These are phyloP conservation scores for Gypsophila paniculata DNA, from an alignment of 179 eudicot genomes.

Conservation along the genomic window DNA sequence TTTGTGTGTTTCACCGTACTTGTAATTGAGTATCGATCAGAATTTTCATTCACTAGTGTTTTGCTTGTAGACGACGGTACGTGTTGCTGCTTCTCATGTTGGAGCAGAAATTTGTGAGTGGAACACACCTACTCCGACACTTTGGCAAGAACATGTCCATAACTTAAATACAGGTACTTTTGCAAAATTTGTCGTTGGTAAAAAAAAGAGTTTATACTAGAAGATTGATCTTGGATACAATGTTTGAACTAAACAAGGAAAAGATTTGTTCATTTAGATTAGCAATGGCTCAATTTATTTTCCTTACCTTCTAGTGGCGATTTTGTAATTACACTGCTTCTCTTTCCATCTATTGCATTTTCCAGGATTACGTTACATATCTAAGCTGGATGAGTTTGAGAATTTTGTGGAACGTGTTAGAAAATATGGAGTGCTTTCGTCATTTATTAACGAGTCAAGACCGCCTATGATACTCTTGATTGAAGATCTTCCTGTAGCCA, in stretches of 20 bases:
- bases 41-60: neutral
- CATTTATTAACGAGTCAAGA: constrained; percentile 35
- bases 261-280: neutral
- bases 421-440: constrained; percentile 66
- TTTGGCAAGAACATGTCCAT: constrained; percentile 91
- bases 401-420: constrained; percentile 74
- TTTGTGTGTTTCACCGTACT: neutral
- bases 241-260: neutral
- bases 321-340: neutral
- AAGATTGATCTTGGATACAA: neutral
- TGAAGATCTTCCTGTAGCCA: constrained; percentile 86
- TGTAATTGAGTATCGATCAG: neutral
- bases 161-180: constrained; percentile 59
- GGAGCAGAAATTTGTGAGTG: constrained; percentile 78
- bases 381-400: constrained; percentile 95
- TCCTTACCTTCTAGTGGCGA: neutral
- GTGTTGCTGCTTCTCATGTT: constrained; percentile 64
- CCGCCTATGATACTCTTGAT: constrained; percentile 52
- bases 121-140: constrained; percentile 91
- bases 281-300: neutral
- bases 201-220: neutral
- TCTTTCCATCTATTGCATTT: constrained; percentile 1
- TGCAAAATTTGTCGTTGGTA: constrained; percentile 11
- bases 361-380: constrained; percentile 67
- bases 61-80: constrained; percentile 58